Evolutionary conservation across 495 filamentous ascomycete genomes (phyloP), one percentile per base, ranked within the genome.

Genomic region (Astrocystis sublimbata): DNA sequence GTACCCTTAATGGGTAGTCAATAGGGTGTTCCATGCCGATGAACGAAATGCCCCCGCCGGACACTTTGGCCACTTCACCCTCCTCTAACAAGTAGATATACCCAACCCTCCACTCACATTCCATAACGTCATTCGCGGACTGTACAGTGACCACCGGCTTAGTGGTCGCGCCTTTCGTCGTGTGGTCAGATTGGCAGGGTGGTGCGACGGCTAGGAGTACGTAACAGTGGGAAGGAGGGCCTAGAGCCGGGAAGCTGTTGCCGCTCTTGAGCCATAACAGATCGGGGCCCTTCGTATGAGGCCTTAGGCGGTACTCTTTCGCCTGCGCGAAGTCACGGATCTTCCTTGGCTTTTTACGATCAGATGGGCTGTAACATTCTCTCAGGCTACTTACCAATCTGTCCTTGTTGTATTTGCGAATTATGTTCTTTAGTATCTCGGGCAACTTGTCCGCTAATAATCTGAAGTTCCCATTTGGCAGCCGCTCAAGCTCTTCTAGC

Each of bases 21-120:
- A n/a, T 46, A 17, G 15, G 6, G n/a, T 46, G 19, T n/a, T 46
- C 7, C 7, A 46, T 46, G 21, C 43, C 43, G n/a, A 46, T 46
- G n/a, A 46, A 46, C 19, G 43, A 6, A n/a, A 46, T 46, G 7
- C 43, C 43, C n/a, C 43, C 43, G 19, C 19, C 43, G 19, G 43
- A 17, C n/a, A 46, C 43, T 24, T 46, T 17, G 43, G 21, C 43
- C 21, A 46, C 43, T n/a, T 46, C 43, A 17, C 43, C n/a, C 21
- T 46, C 43, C 19, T 46, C 43, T n/a, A 46, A 24, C n/a, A 46
- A n/a, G 43, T 46, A 46, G 15, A 46, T n/a, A 24, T 46, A 46
- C 19, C 43, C 43, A 46, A 46, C 43, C 6, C 19, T 6, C 43
- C 43, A 46, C 43, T 46, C 43, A n/a, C n/a, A n/a, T n/a, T n/a